Conservation (phyloP, 176 grass and related monocot genomes). For the Cymbopogon citratus region DNA sequence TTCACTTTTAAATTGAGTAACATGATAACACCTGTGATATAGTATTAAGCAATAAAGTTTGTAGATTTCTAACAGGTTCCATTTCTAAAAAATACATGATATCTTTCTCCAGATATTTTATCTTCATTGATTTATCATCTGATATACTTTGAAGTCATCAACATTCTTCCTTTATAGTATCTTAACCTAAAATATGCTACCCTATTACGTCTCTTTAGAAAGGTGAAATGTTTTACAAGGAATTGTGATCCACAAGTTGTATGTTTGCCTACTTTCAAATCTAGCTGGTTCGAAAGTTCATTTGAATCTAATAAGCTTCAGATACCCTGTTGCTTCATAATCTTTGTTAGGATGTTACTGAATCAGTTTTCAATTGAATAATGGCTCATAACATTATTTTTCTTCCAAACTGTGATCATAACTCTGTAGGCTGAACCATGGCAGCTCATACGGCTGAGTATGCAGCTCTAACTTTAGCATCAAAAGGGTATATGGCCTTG, state of each 20-base stretch:
- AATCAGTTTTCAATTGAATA: constrained; percentile 7
- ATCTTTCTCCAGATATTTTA: not conserved
- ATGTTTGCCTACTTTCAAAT: not conserved
- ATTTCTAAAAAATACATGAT: constrained; percentile 14
- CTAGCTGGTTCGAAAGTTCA: not conserved
- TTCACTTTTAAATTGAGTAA: constrained; percentile 4
- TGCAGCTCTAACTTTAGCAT: not conserved
- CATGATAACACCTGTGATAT: not conserved
- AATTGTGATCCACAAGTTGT: not conserved
- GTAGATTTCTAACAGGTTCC: not conserved
- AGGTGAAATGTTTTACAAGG: not conserved
- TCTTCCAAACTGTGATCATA: not conserved
- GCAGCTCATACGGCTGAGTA: not conserved
- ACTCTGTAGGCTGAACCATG: not conserved
- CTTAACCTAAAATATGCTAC: not conserved
- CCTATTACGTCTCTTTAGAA: not conserved
- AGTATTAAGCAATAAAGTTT: not conserved
- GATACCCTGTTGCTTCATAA: not conserved
- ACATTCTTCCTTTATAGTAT: not conserved
- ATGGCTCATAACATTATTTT: not conserved
- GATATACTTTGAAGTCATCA: not conserved
- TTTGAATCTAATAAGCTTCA: not conserved
- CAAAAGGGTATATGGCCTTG: not conserved
- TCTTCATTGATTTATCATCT: constrained; percentile 5
- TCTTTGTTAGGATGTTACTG: not conserved